Evolutionary conservation across 2,329 filamentous ascomycete genomes (phyloP), one percentile per base, ranked within the genome.

Genomic region (Phialophora expanda): DNA sequence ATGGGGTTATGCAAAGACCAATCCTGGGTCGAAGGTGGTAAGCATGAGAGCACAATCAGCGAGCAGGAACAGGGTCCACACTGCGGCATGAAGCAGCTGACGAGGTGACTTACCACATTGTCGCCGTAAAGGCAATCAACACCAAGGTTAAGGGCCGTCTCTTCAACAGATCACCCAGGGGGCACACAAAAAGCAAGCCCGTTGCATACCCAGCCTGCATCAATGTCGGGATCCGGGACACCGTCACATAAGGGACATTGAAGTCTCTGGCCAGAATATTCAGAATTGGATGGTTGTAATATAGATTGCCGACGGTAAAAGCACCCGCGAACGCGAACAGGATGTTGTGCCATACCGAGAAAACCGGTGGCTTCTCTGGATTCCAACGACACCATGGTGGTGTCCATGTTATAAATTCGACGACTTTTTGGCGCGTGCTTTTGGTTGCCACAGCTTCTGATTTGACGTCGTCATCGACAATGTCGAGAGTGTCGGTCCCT

Each of bases 201-300:
- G 82, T 82, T 0, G 90, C 91, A 76, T 95, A 95, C 1, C 91
- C 91, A 1, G 90, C 89, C 75, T 95, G 92, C 76, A 90, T 87
- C 51, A 93, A 79, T 0, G 91, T 94, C 0, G 91, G 90, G 26
- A 94, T 87, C 48, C 86, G 77, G 3, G 85, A 82, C 0, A 90
- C 87, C 61, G 84, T 81, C 72, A 92, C 90, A 73, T 92, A 89
- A 8, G 83, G 84, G 56, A 94, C 88, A 61, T 84, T 73, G 73
- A 95, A 94, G 17, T 90, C 88, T 9, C 82, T 76, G 0, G 91
- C 90, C 48, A 95, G 83, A 58, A 90, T 86, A 73, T 93, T 92
- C 26, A 94, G 80, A 55, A 94, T 90, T 0, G 91, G 90, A 72
- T 93, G 90, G 48, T 69, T 71, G 66, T 71, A 71, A 61, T 94